These are phyloP conservation scores for Arthonia radiata DNA, from an alignment of 495 filamentous ascomycete genomes.

Conservation along the genomic window DNA sequence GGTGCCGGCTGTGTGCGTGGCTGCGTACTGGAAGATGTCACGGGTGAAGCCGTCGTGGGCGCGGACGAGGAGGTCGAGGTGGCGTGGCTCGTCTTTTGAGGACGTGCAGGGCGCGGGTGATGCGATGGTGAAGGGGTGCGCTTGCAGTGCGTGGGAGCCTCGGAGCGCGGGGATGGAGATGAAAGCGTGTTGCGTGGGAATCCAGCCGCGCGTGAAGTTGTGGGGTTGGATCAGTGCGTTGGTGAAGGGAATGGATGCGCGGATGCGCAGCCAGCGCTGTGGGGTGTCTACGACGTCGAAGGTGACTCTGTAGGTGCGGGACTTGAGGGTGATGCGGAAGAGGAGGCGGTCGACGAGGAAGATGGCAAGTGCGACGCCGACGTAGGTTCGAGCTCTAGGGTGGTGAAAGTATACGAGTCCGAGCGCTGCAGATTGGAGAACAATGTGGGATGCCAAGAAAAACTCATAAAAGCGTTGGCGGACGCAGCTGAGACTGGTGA, in stretches of 20 bases:
- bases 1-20: constrained; percentile 10
- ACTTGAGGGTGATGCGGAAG: constrained; percentile 25
- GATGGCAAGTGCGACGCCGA: constrained; percentile 24
- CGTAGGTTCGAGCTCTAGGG: constrained; percentile 16
- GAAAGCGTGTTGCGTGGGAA: constrained; percentile 36
- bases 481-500: constrained; percentile 25
- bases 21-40: constrained; percentile 24
- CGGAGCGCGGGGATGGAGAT: constrained; percentile 26
- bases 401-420: constrained; percentile 30
- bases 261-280: too few relatives aligned
- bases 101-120: constrained; percentile 24
- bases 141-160: constrained; percentile 20
- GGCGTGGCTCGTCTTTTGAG: constrained; percentile 9
- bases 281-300: constrained; percentile 23
- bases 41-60: constrained; percentile 32
- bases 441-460: constrained; percentile 29
- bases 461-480: constrained; percentile 29
- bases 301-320: constrained; percentile 17
- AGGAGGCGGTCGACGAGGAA: constrained; percentile 33
- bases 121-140: constrained; percentile 37
- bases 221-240: constrained; percentile 2
- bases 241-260: too few relatives aligned
- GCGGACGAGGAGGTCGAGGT: constrained; percentile 27
- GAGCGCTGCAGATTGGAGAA: constrained; percentile 25
- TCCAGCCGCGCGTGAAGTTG: constrained; percentile 24